Conservation (phyloP, 1,284 basidiomycete species). For the Schizophyllum amplum region DNA sequence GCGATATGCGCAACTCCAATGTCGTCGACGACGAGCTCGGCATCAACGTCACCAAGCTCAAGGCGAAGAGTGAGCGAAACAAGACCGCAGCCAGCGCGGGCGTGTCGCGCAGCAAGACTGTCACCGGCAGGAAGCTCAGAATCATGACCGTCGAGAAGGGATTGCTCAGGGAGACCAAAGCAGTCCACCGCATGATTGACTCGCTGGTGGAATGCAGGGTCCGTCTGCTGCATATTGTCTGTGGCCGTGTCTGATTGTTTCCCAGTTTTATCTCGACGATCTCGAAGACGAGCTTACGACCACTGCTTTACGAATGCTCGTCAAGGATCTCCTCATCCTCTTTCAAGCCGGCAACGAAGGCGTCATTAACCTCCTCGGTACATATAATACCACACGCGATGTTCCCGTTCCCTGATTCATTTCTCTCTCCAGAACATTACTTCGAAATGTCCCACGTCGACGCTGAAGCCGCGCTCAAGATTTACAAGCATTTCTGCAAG, state of each 20-base stretch:
- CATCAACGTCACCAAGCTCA: conserved; percentile 19
- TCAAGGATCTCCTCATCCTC: conserved; percentile 92
- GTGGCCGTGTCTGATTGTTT: conserved; percentile 7
- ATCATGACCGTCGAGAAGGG: conserved; percentile 96
- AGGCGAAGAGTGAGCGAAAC: not conserved
- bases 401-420: not conserved
- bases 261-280: conserved; percentile 89
- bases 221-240: conserved; percentile 19
- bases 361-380: conserved; percentile 92
- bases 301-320: conserved; percentile 88
- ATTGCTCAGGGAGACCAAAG: conserved; percentile 84
- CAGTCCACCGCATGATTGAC: conserved; percentile 87
- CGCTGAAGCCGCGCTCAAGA: conserved; percentile 76
- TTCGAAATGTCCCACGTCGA: conserved; percentile 97
- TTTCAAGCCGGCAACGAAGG: conserved; percentile 98
- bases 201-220: conserved; percentile 83
- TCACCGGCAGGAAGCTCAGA: conserved; percentile 78
- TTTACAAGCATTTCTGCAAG: conserved; percentile 93
- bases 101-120: conserved; percentile 63
- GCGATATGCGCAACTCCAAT: conserved; percentile 63
- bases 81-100: conserved; percentile 19
- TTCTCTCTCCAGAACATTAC: conserved; percentile 67
- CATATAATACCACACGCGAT: too few relatives aligned
- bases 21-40: conserved; percentile 42
- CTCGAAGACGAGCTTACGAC: conserved; percentile 88